Percentiles rank a stretch among this genome's conserved stretches.
Conservation (phyloP, 2,329 filamentous ascomycete genomes). For the Seiridium cupressi region DNA sequence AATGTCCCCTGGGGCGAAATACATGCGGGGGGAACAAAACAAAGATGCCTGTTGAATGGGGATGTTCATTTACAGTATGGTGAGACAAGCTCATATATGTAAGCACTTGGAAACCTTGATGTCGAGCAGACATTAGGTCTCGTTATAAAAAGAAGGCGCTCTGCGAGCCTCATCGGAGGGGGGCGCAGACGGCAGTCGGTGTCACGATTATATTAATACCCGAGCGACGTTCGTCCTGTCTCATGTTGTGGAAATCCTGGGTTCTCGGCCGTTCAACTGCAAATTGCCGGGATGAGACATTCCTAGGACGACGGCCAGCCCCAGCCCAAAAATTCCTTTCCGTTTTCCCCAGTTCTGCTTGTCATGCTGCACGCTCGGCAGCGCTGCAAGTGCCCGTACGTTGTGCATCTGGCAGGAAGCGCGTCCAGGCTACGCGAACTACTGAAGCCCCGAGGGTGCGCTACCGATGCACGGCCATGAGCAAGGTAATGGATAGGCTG, state of each 20-base stretch:
- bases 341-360: not conserved
- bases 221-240: not conserved
- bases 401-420: not conserved
- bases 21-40: too few species aligned
- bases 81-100: too few species aligned
- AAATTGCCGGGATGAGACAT: not conserved
- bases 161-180: not conserved
- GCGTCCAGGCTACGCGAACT: not conserved
- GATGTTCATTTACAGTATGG: too few species aligned
- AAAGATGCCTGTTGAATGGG: too few species aligned
- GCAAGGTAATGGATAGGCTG: too few species aligned
- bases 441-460: not conserved
- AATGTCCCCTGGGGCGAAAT: too few species aligned
- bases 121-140: too few species aligned
- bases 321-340: too few species aligned
- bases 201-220: not conserved
- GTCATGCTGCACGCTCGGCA: not conserved
- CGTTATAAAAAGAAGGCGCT: not conserved
- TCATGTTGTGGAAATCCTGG: not conserved
- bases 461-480: not conserved
- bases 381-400: not conserved
- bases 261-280: not conserved
- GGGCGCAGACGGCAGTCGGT: not conserved
- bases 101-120: too few species aligned
- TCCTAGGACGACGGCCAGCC: too few species aligned